These are phyloP conservation scores for Bathelium albidoporum DNA, from an alignment of 495 filamentous ascomycete genomes.

Conservation along the genomic window DNA sequence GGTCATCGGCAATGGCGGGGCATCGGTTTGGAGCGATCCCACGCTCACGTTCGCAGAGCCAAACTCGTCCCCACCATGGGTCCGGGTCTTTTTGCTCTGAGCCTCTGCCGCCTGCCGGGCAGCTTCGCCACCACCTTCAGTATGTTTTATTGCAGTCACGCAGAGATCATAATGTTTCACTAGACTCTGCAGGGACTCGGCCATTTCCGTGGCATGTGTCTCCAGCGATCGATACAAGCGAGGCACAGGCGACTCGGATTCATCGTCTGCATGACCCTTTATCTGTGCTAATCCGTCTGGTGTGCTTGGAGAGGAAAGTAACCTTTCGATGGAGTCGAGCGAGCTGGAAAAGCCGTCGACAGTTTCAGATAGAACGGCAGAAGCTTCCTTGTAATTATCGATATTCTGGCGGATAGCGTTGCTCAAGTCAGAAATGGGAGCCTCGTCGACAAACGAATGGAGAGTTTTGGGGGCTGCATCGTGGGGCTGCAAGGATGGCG, in stretches of 20 bases:
- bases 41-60: slow-evolving; percentile 9
- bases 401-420: slow-evolving; percentile 59
- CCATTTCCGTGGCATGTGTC: slow-evolving; percentile 73
- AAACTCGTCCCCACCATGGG: slow-evolving; percentile 2
- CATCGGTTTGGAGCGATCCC: slow-evolving; percentile 33
- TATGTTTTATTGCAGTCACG: slow-evolving; percentile 81
- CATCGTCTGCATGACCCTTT: background rate
- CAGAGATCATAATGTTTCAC: slow-evolving; percentile 93
- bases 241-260: slow-evolving; percentile 43
- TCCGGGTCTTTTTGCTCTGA: background rate
- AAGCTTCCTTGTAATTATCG: slow-evolving; percentile 28
- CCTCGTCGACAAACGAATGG: slow-evolving; percentile 84
- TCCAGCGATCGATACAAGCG: slow-evolving; percentile 63
- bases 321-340: slow-evolving; percentile 18
- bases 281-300: background rate
- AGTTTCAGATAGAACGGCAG: slow-evolving; percentile 15
- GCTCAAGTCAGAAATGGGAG: slow-evolving; percentile 59
- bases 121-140: slow-evolving; percentile 77
- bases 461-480: slow-evolving; percentile 59
- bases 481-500: slow-evolving; percentile 59
- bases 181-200: slow-evolving; percentile 65
- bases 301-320: slow-evolving; percentile 14
- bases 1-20: slow-evolving; percentile 57
- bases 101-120: slow-evolving; percentile 37
- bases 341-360: slow-evolving; percentile 21